Conservation (phyloP, 345 rosid species). For the Eucalyptus marginata region DNA sequence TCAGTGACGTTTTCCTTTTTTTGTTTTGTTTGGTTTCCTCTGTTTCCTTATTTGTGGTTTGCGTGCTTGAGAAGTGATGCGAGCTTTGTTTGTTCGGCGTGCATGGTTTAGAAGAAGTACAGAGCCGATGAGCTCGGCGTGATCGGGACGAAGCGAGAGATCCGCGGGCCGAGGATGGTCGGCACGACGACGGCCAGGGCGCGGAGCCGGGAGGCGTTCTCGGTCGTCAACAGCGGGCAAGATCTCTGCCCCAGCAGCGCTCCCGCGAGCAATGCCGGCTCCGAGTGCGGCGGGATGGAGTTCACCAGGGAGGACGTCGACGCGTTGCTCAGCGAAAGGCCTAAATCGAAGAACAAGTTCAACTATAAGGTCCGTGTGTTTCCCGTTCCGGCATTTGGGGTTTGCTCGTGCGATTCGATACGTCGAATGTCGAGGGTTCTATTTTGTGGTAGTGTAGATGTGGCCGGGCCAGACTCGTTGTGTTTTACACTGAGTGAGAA, state of each 20-base stretch:
- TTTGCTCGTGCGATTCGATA: not conserved
- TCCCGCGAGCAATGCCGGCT: conserved; percentile 50
- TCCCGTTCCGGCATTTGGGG: not conserved
- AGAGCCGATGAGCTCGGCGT: conserved; percentile 1
- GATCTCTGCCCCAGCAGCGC: conserved; percentile 42
- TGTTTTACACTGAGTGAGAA: not conserved
- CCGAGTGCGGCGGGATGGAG: conserved; percentile 48
- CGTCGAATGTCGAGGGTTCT: not conserved
- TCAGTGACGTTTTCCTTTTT: not conserved
- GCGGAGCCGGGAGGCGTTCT: conserved; percentile 44
- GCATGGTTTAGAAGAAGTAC: not conserved
- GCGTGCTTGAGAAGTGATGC: not conserved
- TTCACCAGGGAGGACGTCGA: conserved; percentile 62
- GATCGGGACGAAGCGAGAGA: not conserved
- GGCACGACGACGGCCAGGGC: not conserved
- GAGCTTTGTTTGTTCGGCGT: not conserved
- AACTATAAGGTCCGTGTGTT: not conserved
- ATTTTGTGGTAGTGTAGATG: not conserved
- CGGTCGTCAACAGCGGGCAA: conserved; percentile 33
- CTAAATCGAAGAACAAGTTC: conserved; percentile 46
- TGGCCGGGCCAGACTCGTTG: not conserved
- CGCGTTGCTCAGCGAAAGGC: conserved; percentile 41
- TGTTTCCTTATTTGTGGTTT: not conserved
- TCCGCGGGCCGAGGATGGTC: not conserved
- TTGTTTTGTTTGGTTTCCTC: not conserved